Conservation (phyloP, 805 yeast genomes). For the Metschnikowia henanensis region DNA sequence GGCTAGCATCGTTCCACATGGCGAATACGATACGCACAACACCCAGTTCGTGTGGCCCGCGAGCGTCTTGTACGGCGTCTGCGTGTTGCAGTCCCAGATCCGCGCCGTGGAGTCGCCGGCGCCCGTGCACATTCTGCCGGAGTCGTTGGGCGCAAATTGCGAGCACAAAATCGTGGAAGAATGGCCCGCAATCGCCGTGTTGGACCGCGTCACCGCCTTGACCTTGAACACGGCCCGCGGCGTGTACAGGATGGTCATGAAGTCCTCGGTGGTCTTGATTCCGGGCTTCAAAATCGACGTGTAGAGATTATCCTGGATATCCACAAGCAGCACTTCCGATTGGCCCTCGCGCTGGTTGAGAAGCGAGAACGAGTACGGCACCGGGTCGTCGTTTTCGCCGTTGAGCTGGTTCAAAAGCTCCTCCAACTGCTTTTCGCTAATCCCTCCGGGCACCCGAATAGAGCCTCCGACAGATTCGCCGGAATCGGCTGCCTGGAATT, state of each 20-base stretch:
- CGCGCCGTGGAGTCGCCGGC: slow-evolving; percentile 96
- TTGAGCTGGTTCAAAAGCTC: slow-evolving; percentile 79
- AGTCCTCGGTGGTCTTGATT: slow-evolving; percentile 87
- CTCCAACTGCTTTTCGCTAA: slow-evolving; percentile 83
- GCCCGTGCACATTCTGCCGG: slow-evolving; percentile 87
- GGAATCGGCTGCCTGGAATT: slow-evolving; percentile 90
- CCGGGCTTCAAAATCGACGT: slow-evolving; percentile 84
- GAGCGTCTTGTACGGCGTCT: slow-evolving; percentile 81
- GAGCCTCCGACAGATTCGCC: slow-evolving; percentile 86
- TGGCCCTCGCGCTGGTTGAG: slow-evolving; percentile 40
- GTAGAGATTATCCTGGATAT: slow-evolving; percentile 77
- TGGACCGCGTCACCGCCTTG: slow-evolving; percentile 83
- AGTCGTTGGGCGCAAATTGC: slow-evolving; percentile 89
- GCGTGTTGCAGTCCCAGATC: slow-evolving; percentile 95
- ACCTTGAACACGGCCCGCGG: slow-evolving; percentile 96
- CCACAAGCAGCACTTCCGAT: slow-evolving; percentile 50
- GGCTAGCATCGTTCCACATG: slow-evolving; percentile 87
- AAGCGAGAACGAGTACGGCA: slow-evolving; percentile 85
- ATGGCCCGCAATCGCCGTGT: slow-evolving; percentile 93
- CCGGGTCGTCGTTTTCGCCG: slow-evolving; percentile 73
- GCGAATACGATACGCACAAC: slow-evolving; percentile 86
- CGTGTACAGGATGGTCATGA: slow-evolving; percentile 84
- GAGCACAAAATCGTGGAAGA: slow-evolving; percentile 91
- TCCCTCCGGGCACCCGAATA: slow-evolving; percentile 87
- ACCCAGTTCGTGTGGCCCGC: slow-evolving; percentile 94